Evolutionary conservation across 139 green algal genomes (phyloP).

Genomic region (Picochlorum sp.): DNA sequence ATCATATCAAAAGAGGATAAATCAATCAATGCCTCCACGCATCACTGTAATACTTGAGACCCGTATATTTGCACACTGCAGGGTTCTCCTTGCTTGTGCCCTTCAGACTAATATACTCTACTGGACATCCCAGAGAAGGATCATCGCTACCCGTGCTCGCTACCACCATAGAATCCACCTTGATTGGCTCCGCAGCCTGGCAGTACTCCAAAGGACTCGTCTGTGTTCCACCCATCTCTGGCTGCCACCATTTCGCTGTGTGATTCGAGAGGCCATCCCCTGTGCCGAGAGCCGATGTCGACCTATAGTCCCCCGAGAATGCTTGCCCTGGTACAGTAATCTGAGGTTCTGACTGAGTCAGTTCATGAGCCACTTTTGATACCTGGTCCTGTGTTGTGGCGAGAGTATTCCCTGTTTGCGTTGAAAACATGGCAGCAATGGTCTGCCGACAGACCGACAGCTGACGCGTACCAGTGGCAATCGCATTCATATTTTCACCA

Average conservation of each 20-base stretch:
- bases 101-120: conserved; percentile 83
- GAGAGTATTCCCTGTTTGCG: no score
- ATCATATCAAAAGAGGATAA: no score
- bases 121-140: conserved; percentile 65
- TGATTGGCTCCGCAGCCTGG: conserved; percentile 59
- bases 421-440: no score
- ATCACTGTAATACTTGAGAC: conserved; percentile 34
- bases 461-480: no score
- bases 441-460: no score
- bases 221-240: conserved; percentile 23
- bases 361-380: background rate
- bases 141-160: conserved; percentile 72
- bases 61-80: conserved; percentile 91
- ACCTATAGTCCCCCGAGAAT: conserved; percentile 52
- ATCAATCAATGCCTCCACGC: conserved; percentile 20
- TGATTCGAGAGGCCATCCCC: conserved; percentile 71
- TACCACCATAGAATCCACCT: conserved; percentile 65
- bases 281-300: conserved; percentile 59
- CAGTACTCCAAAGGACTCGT: conserved; percentile 77
- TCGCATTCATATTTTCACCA: no score
- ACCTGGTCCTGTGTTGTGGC: background rate
- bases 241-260: conserved; percentile 79
- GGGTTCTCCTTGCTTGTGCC: conserved; percentile 73
- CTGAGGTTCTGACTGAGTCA: conserved; percentile 3
- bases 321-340: conserved; percentile 28